Percentiles rank a stretch among this genome's conserved stretches.
phyloP scores from a whole-genome alignment of 106 monocot genomes.

The Phalaenopsis equestris region DNA sequence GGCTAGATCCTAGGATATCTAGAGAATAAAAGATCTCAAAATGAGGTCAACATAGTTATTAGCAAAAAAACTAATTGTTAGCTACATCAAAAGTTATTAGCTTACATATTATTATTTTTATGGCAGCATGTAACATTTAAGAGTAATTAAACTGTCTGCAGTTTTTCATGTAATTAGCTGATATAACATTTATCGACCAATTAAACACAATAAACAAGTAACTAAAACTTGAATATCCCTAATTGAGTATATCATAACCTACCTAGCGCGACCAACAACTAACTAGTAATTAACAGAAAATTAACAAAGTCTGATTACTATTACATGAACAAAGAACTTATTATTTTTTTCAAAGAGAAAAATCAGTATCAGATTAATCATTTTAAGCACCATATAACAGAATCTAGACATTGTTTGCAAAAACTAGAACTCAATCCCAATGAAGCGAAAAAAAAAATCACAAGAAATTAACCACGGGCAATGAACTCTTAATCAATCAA shows the following conservation, averaged over 20 bases:
- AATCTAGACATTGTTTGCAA: background rate
- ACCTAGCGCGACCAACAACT: background rate
- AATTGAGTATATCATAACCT: background rate
- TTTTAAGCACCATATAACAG: background rate
- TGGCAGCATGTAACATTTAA: too few species aligned
- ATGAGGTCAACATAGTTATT: too few species aligned
- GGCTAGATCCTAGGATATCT: too few species aligned
- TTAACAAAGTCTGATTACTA: too few species aligned
- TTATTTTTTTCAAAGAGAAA: background rate
- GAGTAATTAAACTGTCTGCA: background rate
- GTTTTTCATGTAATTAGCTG: background rate
- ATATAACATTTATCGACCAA: background rate
- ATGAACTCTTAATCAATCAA: too few species aligned
- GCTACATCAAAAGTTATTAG: too few species aligned
- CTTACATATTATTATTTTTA: too few species aligned
- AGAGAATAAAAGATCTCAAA: too few species aligned
- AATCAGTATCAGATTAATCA: background rate
- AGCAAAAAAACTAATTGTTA: too few species aligned
- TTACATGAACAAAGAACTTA: background rate
- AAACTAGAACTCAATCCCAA: background rate
- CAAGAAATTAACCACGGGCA: too few species aligned
- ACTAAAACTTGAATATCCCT: background rate
- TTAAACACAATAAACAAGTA: background rate
- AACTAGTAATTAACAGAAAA: background rate
- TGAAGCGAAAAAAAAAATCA: too few species aligned